phyloP scores from a whole-genome alignment of 768 basidiomycete genomes.

The Boletus tomentosulus region DNA sequence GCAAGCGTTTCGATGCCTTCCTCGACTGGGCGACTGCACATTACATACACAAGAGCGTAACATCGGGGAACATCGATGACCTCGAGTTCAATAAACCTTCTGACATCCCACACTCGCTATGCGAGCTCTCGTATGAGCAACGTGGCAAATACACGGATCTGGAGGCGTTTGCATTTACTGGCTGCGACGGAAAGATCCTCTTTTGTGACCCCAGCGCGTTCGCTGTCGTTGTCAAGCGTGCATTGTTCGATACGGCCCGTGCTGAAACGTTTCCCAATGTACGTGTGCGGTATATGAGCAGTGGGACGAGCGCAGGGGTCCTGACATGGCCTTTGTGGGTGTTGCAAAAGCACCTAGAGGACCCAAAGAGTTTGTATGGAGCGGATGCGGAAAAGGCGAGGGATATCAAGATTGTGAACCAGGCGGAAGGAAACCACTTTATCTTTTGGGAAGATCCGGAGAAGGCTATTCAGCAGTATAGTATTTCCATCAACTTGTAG shows the following conservation, averaged over 20 bases:
- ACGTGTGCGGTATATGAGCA: conserved; percentile 18
- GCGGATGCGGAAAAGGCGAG: conserved; percentile 16
- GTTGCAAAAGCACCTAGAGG: conserved; percentile 7
- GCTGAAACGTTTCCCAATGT: conserved; percentile 7
- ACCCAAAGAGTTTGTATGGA: conserved; percentile 8
- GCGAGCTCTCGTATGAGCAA: conserved; percentile 10
- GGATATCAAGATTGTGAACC: conserved; percentile 12
- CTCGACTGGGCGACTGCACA: conserved; percentile 14
- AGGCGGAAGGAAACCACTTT: conserved; percentile 23
- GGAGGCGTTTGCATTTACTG: not conserved
- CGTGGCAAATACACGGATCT: conserved; percentile 10
- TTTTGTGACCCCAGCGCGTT: conserved; percentile 9
- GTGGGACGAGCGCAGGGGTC: conserved; percentile 8
- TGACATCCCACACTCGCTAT: conserved; percentile 7
- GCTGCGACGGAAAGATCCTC: conserved; percentile 14
- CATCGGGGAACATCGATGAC: conserved; percentile 14
- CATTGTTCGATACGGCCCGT: conserved; percentile 13
- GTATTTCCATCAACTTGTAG: conserved; percentile 6
- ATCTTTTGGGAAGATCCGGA: conserved; percentile 23
- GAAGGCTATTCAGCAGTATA: conserved; percentile 18
- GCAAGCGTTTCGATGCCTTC: conserved; percentile 12
- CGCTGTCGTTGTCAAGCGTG: conserved; percentile 8
- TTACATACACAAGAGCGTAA: conserved; percentile 13
- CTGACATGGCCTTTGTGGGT: conserved; percentile 12
- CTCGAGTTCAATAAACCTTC: conserved; percentile 12